These are phyloP conservation scores for Chaetomiaceae sp. DNA, from an alignment of 2,329 filamentous ascomycete species.

Conservation along the genomic window DNA sequence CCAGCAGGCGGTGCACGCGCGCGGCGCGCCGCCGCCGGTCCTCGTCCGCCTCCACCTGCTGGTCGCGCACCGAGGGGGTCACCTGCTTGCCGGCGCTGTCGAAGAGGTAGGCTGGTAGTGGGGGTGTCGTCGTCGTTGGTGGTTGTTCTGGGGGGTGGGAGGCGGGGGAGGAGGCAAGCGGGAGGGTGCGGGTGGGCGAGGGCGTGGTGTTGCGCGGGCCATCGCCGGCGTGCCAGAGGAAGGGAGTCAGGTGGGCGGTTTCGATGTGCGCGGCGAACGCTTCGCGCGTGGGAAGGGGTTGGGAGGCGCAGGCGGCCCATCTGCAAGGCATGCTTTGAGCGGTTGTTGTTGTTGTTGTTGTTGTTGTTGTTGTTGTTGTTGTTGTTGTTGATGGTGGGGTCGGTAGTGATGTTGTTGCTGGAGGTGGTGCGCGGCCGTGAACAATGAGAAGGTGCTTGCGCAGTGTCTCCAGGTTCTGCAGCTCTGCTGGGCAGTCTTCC, in stretches of 20 bases:
- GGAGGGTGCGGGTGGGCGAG: background rate
- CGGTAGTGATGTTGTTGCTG: background rate
- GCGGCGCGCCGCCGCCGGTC: conserved; percentile 40
- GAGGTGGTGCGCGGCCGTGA: conserved; percentile 33
- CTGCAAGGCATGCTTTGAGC: conserved; percentile 25
- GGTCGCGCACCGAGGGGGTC: conserved; percentile 50
- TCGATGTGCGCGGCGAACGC: conserved; percentile 48
- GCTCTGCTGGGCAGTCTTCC: conserved; percentile 51
- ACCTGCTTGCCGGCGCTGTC: conserved; percentile 49
- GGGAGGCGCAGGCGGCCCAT: conserved; percentile 37
- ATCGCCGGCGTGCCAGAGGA: conserved; percentile 55
- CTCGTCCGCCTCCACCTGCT: conserved; percentile 43
- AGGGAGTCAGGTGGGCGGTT: conserved; percentile 44
- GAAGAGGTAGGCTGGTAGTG: conserved; percentile 45
- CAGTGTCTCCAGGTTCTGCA: conserved; percentile 57
- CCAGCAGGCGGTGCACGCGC: conserved; percentile 39
- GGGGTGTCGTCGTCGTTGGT: background rate
- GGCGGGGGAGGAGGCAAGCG: background rate
- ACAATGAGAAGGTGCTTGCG: conserved; percentile 46
- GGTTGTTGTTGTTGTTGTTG: background rate
- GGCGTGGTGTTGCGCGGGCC: conserved; percentile 42
- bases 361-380: background rate
- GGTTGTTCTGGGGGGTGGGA: background rate
- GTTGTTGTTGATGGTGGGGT: background rate
- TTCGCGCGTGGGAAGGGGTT: conserved; percentile 9